Evolutionary conservation across 2,329 filamentous ascomycete species (phyloP).

Genomic region (Hawksworthiomyces lignivorus): DNA sequence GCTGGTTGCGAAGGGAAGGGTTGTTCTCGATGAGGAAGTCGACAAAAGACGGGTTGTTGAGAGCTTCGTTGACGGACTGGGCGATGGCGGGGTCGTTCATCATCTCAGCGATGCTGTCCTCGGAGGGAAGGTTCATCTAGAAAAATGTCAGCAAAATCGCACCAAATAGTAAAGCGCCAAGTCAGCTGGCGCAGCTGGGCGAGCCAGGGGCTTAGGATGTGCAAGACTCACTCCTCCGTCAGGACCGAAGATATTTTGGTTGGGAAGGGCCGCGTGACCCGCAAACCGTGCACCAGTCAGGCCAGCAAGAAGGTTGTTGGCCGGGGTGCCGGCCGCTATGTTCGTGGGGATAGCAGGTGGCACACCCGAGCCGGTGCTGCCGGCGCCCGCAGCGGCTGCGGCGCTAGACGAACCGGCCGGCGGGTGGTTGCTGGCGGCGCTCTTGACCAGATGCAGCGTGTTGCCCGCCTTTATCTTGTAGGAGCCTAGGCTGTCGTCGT

Average conservation of each 20-base stretch:
- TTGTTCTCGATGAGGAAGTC: constrained; percentile 93
- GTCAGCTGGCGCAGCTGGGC: too few relatives aligned
- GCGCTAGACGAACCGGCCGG: constrained; percentile 23
- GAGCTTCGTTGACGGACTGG: constrained; percentile 84
- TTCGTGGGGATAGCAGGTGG: constrained; percentile 62
- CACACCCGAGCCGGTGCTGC: constrained; percentile 26
- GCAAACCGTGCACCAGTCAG: constrained; percentile 91
- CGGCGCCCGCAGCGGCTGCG: not conserved
- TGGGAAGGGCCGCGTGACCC: constrained; percentile 82
- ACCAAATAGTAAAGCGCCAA: not conserved
- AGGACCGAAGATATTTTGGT: constrained; percentile 81
- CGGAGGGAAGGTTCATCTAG: constrained; percentile 83
- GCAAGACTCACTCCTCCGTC: constrained; percentile 74
- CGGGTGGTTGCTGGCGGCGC: constrained; percentile 74
- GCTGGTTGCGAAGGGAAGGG: constrained; percentile 68
- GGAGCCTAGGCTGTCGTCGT: constrained; percentile 72
- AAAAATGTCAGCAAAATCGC: constrained; percentile 17
- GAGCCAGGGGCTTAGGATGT: too few relatives aligned
- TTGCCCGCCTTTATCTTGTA: constrained; percentile 97
- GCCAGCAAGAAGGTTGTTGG: constrained; percentile 83
- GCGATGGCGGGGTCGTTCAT: constrained; percentile 82
- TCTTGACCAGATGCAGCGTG: constrained; percentile 94
- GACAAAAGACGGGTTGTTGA: constrained; percentile 90
- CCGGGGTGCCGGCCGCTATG: constrained; percentile 67
- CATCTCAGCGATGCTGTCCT: constrained; percentile 76